These are phyloP conservation scores for Vitis rotundifolia DNA, from an alignment of 164 flowering plant species.

Conservation along the genomic window DNA sequence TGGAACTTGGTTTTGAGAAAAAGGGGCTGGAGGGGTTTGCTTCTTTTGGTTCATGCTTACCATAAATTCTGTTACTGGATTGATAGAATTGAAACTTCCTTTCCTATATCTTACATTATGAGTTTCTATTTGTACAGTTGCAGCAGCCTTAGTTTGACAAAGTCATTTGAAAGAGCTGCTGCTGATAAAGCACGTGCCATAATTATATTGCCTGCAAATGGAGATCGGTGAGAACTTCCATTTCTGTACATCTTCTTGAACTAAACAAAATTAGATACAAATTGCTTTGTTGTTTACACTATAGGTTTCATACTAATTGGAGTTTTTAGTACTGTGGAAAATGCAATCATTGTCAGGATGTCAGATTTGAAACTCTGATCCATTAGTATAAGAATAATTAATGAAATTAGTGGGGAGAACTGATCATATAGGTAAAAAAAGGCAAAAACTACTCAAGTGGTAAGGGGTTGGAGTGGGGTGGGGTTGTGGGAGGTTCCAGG, in stretches of 20 bases:
- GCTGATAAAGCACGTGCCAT: conserved; percentile 89
- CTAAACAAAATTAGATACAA: background rate
- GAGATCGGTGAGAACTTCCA: conserved; percentile 58
- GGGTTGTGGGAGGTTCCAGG: too few relatives aligned
- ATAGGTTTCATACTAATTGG: background rate
- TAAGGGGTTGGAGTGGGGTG: too few relatives aligned
- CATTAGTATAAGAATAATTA: background rate
- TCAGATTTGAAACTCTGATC: background rate
- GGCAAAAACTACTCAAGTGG: background rate
- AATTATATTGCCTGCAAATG: conserved; percentile 88
- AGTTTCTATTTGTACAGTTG: conserved; percentile 60
- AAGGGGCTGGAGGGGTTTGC: too few relatives aligned
- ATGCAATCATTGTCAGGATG: background rate
- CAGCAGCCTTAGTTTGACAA: conserved; percentile 90
- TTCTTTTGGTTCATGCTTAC: too few relatives aligned
- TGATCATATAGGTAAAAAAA: background rate
- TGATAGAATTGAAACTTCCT: background rate
- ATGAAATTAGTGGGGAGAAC: background rate
- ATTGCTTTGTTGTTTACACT: background rate
- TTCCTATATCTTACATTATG: conserved; percentile 4
- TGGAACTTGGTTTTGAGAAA: too few relatives aligned
- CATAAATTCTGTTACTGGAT: background rate
- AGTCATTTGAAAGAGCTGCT: conserved; percentile 98
- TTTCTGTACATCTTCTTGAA: background rate
- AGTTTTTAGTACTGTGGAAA: background rate